Conservation (phyloP, 257 asterid genomes). For the Solanum medicagineum region DNA sequence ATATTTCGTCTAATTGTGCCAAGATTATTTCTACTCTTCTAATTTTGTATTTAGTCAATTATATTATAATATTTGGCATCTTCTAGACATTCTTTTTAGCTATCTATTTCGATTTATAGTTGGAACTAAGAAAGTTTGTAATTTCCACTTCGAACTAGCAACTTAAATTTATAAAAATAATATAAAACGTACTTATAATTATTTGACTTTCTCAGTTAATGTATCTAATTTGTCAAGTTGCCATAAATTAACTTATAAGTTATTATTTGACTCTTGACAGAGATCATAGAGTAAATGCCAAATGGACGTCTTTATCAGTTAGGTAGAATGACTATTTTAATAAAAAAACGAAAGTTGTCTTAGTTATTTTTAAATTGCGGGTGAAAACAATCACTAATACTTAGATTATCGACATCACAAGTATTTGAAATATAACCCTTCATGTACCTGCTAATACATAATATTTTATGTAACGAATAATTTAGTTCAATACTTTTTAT, state of each 20-base stretch:
- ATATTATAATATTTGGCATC: background rate
- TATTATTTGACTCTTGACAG: background rate
- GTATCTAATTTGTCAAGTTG: background rate
- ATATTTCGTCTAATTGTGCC: background rate
- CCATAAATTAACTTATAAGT: background rate
- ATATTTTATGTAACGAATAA: background rate
- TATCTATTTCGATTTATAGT: background rate
- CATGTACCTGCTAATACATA: accelerated
- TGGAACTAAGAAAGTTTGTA: background rate
- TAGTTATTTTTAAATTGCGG: accelerated
- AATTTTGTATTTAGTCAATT: background rate
- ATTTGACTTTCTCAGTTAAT: background rate
- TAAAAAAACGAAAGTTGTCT: background rate
- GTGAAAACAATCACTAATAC: background rate
- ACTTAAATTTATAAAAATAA: background rate
- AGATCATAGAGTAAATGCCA: background rate
- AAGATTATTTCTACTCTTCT: background rate
- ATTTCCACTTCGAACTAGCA: background rate
- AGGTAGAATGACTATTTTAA: background rate
- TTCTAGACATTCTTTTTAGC: background rate
- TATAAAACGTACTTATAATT: background rate
- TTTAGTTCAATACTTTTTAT: background rate
- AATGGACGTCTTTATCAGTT: background rate
- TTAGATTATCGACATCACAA: background rate
- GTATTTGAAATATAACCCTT: background rate